A percentile compares a stretch with the other conserved stretches of the same genome.
phyloP scores from a whole-genome alignment of 1,139 yeast species.

The Yamadazyma triangularis region DNA sequence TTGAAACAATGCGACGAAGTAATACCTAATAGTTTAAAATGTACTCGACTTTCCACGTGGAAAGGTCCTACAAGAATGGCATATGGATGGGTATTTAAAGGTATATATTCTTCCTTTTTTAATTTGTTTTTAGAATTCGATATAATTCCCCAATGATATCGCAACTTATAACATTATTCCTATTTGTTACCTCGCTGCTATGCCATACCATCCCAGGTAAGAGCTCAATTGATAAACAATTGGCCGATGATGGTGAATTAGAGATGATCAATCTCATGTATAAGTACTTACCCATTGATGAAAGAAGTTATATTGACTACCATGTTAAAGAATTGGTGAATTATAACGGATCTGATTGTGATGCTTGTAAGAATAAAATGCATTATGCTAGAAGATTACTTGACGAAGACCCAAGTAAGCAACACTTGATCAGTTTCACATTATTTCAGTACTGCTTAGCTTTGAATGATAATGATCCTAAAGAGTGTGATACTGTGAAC shows the following conservation, averaged over 20 bases:
- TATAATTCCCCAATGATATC: too few relatives aligned
- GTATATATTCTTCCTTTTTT: too few relatives aligned
- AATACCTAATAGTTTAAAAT: too few relatives aligned
- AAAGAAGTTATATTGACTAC: conserved; percentile 27
- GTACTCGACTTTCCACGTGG: too few relatives aligned
- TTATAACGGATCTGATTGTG: conserved; percentile 31
- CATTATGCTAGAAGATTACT: conserved; percentile 26
- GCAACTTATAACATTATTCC: not conserved
- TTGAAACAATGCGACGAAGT: too few relatives aligned
- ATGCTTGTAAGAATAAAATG: conserved; percentile 32
- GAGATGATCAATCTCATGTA: conserved; percentile 22
- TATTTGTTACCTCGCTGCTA: conserved; percentile 5
- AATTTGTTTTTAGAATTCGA: too few relatives aligned
- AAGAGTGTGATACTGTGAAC: conserved; percentile 31
- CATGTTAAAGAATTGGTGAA: conserved; percentile 23
- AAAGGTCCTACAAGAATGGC: too few relatives aligned
- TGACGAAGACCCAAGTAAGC: conserved; percentile 26
- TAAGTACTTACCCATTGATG: conserved; percentile 19
- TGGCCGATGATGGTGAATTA: conserved; percentile 13
- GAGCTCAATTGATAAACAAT: conserved; percentile 14
- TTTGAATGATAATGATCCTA: conserved; percentile 25
- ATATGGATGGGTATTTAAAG: too few relatives aligned
- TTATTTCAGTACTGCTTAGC: conserved; percentile 33
- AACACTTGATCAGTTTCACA: conserved; percentile 33
- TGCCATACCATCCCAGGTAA: conserved; percentile 20